Conservation (phyloP, 2,329 filamentous ascomycete species). For the Mycosphaerella arachidis region DNA sequence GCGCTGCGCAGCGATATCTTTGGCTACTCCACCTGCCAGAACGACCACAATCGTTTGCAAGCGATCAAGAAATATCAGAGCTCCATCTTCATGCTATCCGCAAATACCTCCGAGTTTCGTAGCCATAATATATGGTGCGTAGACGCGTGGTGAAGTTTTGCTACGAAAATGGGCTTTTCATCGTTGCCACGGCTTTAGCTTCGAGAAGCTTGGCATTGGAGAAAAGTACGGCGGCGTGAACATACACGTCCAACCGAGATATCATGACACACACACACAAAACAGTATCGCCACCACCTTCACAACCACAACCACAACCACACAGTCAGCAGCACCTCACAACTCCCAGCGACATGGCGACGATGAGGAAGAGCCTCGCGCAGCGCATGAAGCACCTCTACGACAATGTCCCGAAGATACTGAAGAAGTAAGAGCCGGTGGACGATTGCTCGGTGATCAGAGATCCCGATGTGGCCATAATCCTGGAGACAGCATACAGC, state of each 20-base stretch:
- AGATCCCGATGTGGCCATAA: no score
- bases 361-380: background rate
- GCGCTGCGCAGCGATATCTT: no score
- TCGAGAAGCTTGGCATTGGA: background rate
- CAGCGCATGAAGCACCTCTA: background rate
- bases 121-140: background rate
- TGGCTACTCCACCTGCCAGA: background rate
- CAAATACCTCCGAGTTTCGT: background rate
- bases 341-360: background rate
- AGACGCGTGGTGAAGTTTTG: background rate
- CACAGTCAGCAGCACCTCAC: background rate
- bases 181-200: background rate
- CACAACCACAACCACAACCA: background rate
- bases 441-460: no score
- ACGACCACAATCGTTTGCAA: background rate
- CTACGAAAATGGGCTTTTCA: background rate
- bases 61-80: background rate
- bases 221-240: background rate
- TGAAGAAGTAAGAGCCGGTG: background rate
- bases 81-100: background rate
- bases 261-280: no score
- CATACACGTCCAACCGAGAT: background rate
- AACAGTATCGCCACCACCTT: background rate
- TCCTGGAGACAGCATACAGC: no score
- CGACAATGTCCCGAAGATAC: background rate